A percentile compares a stretch with the other conserved stretches of the same genome.
Conservation (phyloP, 2,329 filamentous ascomycete species). For the Clonostachys byssicola region DNA sequence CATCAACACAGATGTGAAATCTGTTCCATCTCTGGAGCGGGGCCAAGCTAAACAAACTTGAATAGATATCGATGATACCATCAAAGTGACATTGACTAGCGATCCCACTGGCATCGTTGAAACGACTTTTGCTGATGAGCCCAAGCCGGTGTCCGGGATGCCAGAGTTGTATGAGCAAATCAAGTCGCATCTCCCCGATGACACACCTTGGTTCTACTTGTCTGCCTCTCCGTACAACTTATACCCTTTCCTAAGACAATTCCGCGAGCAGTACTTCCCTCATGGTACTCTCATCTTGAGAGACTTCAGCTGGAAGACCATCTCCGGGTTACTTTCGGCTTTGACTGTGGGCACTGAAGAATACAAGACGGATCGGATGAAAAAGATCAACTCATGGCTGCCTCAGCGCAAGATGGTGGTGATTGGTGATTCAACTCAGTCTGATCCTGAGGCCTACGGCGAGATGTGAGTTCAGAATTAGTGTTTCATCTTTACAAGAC, state of each 20-base stretch:
- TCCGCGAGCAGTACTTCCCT: constrained; percentile 68
- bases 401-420: constrained; percentile 76
- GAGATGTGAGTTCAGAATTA: constrained; percentile 53
- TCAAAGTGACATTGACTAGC: constrained; percentile 83
- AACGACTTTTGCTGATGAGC: constrained; percentile 77
- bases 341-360: constrained; percentile 77
- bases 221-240: constrained; percentile 93
- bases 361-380: constrained; percentile 81
- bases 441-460: constrained; percentile 85
- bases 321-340: constrained; percentile 73
- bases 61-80: constrained; percentile 87
- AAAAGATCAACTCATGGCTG: constrained; percentile 74
- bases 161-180: constrained; percentile 75
- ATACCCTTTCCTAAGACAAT: constrained; percentile 78
- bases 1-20: background rate
- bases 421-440: constrained; percentile 88
- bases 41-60: background rate
- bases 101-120: constrained; percentile 76
- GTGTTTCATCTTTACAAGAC: background rate
- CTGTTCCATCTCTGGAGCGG: background rate
- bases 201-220: constrained; percentile 85
- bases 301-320: constrained; percentile 81
- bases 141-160: constrained; percentile 73
- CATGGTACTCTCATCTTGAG: constrained; percentile 79
- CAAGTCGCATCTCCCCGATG: constrained; percentile 42